Base-by-base conservation (phyloP, 257 asterid species). In the Rehmannia glutinosa region DNA sequence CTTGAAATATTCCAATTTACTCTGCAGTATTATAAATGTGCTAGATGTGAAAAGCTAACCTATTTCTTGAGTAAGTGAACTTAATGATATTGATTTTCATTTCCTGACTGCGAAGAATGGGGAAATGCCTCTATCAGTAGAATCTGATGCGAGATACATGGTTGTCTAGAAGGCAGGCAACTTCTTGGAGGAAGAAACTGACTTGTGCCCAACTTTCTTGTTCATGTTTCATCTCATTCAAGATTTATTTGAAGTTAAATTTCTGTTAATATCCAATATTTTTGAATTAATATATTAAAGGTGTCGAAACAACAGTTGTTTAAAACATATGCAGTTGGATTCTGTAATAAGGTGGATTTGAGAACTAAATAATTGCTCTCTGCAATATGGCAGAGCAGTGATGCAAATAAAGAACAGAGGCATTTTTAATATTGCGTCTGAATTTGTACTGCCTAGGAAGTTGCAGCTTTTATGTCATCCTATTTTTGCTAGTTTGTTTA, bases 401-500 rank as follows among this genome's bases (percentile, higher is more conserved):
- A 42, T 17, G 46, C 42, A 53, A 30, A 25, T 51, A 47, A 17
- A 59, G 43, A 60, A 25, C 43, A 2, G 41, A 50, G 51, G 63
- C 25, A 10, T 68, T 49, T 49, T 15, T 4, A 50, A 55, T 21
- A 21, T 68, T 51, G 12, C n/a, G 38, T 62, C 70, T 55, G 68
- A n/a, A 45, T 52, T 70, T 32, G 10, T 42, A 9, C 7, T 51
- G 32, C 20, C 10, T 42, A 6, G 58, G 39, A 23, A 32, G 4
- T 19, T 16, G 17, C 42, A 47, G 9, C n/a, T 54, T 50, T 38
- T 33, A 36, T 46, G 17, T 0, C 46, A 55, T 70, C 30, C 27
- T 16, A 42, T 32, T 47, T 45, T 64, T 43, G 67, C 16, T 12
- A 39, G 55, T 53, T 69, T 63, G 61, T 73, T 9, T 60, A 20